These are phyloP conservation scores for Colletotrichum eleusines DNA, from an alignment of 2,329 filamentous ascomycete genomes.

Conservation along the genomic window DNA sequence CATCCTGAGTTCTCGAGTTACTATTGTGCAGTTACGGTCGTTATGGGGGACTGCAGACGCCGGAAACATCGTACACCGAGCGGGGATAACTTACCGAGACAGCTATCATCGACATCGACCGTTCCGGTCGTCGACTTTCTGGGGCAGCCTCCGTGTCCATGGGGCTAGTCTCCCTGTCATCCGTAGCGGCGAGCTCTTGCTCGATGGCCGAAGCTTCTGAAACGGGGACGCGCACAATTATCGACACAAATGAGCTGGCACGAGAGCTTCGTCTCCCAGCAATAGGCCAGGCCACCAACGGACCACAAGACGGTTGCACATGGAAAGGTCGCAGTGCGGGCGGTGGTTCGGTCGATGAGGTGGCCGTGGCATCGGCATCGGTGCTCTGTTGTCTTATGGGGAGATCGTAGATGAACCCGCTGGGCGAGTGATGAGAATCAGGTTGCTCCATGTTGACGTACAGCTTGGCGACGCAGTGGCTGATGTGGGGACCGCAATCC, in stretches of 20 bases:
- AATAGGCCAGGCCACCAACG: background rate
- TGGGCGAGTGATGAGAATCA: constrained; percentile 17
- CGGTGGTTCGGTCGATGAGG: background rate
- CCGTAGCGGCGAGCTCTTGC: background rate
- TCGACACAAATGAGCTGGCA: background rate
- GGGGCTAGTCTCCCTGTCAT: background rate
- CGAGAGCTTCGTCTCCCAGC: too few species aligned
- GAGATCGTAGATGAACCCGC: constrained; percentile 33
- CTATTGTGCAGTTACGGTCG: background rate
- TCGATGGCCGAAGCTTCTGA: background rate
- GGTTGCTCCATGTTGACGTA: background rate
- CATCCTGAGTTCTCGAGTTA: background rate
- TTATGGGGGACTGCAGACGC: too few species aligned
- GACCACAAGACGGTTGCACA: background rate
- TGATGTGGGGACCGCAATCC: background rate
- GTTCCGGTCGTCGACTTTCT: background rate
- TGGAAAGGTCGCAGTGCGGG: background rate
- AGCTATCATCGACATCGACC: background rate
- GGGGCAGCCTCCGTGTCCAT: background rate
- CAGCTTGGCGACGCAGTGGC: background rate
- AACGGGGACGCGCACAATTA: background rate
- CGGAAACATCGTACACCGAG: background rate
- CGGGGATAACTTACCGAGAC: background rate
- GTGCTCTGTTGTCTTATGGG: constrained; percentile 1
- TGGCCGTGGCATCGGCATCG: background rate